Conservation (phyloP, 164 flowering plant species). For the Annona squamosa region DNA sequence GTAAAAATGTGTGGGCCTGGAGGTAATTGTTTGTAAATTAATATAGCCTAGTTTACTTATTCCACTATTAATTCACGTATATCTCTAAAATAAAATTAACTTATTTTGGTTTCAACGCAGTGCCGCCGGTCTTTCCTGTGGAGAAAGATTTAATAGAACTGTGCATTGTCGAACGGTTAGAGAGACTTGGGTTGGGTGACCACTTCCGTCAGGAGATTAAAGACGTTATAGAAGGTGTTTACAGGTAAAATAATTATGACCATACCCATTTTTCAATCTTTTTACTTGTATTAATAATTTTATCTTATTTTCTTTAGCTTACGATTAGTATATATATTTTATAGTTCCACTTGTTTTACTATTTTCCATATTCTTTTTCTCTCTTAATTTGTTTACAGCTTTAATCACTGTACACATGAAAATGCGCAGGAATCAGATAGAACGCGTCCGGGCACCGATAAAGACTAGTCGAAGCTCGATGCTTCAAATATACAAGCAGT, state of each 20-base stretch:
- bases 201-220: slow-evolving; percentile 25
- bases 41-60: not conserved
- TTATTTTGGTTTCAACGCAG: slow-evolving; percentile 10
- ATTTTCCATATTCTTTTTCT: not conserved
- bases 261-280: not conserved
- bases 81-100: not conserved
- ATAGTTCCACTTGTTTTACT: not conserved
- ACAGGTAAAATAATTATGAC: slow-evolving; percentile 15
- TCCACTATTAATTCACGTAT: not conserved
- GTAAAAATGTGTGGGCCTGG: slow-evolving; percentile 24
- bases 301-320: not conserved
- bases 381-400: not conserved
- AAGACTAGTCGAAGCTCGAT: too few species aligned
- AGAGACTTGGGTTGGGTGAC: slow-evolving; percentile 23
- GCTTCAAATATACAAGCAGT: slow-evolving; percentile 29
- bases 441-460: not conserved
- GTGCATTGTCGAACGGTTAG: slow-evolving; percentile 25
- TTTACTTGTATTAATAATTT: not conserved
- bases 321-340: not conserved
- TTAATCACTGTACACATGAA: not conserved
- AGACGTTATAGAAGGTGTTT: slow-evolving; percentile 14
- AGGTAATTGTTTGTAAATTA: slow-evolving; percentile 13
- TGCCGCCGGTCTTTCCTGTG: slow-evolving; percentile 23
- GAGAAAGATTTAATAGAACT: slow-evolving; percentile 23
- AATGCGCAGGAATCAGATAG: not conserved